These are phyloP conservation scores for Verticillium albo-atrum DNA, from an alignment of 2,329 filamentous ascomycete species.

Conservation along the genomic window DNA sequence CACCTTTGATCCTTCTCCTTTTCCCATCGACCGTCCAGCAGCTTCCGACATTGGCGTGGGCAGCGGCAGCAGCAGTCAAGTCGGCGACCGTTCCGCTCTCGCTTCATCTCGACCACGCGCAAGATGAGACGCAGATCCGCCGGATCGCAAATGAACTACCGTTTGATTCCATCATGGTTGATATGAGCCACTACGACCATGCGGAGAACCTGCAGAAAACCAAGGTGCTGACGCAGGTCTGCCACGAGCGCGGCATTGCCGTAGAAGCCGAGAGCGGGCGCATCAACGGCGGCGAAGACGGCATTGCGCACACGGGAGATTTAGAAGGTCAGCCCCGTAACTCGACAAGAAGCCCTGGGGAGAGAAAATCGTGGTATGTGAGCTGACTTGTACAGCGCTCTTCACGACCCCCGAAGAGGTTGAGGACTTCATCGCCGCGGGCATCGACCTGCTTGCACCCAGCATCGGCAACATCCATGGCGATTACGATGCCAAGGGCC, in stretches of 20 bases:
- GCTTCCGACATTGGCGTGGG: slow-evolving; percentile 48
- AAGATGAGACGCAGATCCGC: slow-evolving; percentile 53
- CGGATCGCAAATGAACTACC: slow-evolving; percentile 46
- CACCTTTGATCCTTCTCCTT: slow-evolving; percentile 64
- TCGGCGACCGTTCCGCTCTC: slow-evolving; percentile 52
- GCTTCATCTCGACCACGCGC: slow-evolving; percentile 64
- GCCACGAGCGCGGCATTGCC: slow-evolving; percentile 58
- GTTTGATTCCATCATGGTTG: slow-evolving; percentile 72
- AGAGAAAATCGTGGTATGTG: too few species aligned
- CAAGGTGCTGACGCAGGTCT: slow-evolving; percentile 55
- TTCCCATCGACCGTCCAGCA: slow-evolving; percentile 69
- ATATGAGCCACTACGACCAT: slow-evolving; percentile 70
- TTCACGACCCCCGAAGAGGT: slow-evolving; percentile 67
- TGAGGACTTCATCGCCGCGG: slow-evolving; percentile 65
- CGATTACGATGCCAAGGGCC: slow-evolving; percentile 62
- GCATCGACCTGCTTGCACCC: slow-evolving; percentile 70
- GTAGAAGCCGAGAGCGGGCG: slow-evolving; percentile 67
- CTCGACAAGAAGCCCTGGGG: too few species aligned
- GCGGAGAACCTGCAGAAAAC: slow-evolving; percentile 64
- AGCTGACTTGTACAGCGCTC: slow-evolving; percentile 10
- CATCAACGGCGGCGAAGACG: slow-evolving; percentile 62
- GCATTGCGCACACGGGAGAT: slow-evolving; percentile 56
- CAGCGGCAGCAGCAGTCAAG: slow-evolving; percentile 49
- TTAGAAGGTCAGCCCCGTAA: slow-evolving; percentile 28
- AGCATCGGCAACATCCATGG: slow-evolving; percentile 76